Percentiles rank a stretch among this genome's conserved stretches.
Conservation (phyloP, 2,329 filamentous ascomycete genomes). For the Chrysoporthe deuterocubensis region DNA sequence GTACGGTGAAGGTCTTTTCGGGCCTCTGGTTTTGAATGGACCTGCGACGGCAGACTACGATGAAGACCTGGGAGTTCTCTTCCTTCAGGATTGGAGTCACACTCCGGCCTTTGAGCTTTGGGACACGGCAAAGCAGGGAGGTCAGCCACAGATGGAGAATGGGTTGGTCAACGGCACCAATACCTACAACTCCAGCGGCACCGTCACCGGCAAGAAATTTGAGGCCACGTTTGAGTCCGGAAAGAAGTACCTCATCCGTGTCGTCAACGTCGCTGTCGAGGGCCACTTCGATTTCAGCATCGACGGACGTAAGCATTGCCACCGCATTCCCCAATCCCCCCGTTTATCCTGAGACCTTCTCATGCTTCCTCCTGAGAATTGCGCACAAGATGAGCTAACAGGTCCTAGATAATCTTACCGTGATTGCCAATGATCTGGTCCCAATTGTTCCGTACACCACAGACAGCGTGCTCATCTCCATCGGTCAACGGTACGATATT, state of each 20-base stretch:
- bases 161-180: conserved; percentile 50
- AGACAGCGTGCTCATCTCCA: conserved; percentile 52
- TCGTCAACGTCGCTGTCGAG: conserved; percentile 56
- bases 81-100: conserved; percentile 59
- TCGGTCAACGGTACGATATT: conserved; percentile 51
- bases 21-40: conserved; percentile 54
- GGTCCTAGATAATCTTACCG: conserved; percentile 5
- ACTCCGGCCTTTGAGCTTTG: conserved; percentile 37
- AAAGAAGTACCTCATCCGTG: conserved; percentile 51
- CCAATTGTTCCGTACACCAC: conserved; percentile 54
- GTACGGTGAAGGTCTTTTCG: conserved; percentile 55
- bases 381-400: background rate
- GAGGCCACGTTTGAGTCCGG: conserved; percentile 41
- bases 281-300: conserved; percentile 55
- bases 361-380: background rate
- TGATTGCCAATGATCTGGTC: conserved; percentile 52
- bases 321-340: too few relatives aligned
- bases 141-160: conserved; percentile 39
- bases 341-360: too few relatives aligned
- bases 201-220: conserved; percentile 37
- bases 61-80: conserved; percentile 54
- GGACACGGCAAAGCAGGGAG: conserved; percentile 29
- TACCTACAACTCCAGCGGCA: conserved; percentile 36
- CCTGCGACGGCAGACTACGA: conserved; percentile 47
- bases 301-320: conserved; percentile 30